Evolutionary conservation across 495 filamentous ascomycete species (phyloP).

Genomic region (Parmelia sp.): DNA sequence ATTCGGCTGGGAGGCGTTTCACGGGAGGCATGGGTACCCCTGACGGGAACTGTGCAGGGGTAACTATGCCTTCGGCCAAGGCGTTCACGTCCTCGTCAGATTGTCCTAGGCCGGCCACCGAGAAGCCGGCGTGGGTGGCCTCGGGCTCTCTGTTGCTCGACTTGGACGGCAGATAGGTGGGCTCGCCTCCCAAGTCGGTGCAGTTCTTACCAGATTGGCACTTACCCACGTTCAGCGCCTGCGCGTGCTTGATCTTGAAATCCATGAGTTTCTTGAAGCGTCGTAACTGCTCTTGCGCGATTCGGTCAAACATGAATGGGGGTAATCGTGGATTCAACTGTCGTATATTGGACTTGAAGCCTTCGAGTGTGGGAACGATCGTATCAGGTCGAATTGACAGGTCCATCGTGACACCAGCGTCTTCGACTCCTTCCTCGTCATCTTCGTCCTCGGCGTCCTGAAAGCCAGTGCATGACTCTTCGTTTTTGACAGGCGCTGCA

Average conservation of each 20-base stretch:
- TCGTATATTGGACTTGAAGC: slow-evolving; percentile 70
- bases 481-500: slow-evolving; percentile 33
- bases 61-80: slow-evolving; percentile 59
- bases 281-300: slow-evolving; percentile 70
- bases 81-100: slow-evolving; percentile 58
- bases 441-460: slow-evolving; percentile 43
- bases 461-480: slow-evolving; percentile 26
- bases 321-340: slow-evolving; percentile 64
- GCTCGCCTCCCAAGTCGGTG: slow-evolving; percentile 56
- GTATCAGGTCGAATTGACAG: slow-evolving; percentile 38
- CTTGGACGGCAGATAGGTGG: slow-evolving; percentile 42
- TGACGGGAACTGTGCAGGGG: slow-evolving; percentile 63
- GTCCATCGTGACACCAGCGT: slow-evolving; percentile 45
- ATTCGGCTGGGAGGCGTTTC: slow-evolving; percentile 71
- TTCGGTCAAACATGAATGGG: slow-evolving; percentile 69
- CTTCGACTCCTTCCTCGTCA: slow-evolving; percentile 37
- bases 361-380: slow-evolving; percentile 67
- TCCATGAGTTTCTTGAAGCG: slow-evolving; percentile 76
- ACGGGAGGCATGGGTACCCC: slow-evolving; percentile 83
- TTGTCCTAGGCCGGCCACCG: slow-evolving; percentile 37
- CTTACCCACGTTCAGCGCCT: slow-evolving; percentile 43
- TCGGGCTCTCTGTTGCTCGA: slow-evolving; percentile 30
- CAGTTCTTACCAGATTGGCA: slow-evolving; percentile 61
- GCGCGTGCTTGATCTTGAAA: slow-evolving; percentile 62
- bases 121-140: slow-evolving; percentile 39